These are phyloP conservation scores for Ustilago esculenta DNA, from an alignment of 1,284 basidiomycete species.

Conservation along the genomic window DNA sequence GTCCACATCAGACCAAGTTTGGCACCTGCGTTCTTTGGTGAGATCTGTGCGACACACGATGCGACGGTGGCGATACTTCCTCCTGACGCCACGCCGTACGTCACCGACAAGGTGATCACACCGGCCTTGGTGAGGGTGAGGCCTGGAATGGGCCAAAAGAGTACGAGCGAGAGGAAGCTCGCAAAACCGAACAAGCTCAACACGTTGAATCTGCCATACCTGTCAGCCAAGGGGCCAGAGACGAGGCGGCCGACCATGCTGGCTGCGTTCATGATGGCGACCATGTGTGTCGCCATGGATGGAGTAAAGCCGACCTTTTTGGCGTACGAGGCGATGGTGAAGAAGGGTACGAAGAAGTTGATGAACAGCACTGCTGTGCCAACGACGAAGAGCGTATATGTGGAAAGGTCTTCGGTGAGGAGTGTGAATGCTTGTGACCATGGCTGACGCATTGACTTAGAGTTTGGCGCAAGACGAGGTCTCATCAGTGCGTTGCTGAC, in stretches of 20 bases:
- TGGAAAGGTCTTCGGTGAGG: conserved; percentile 15
- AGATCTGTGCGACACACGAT: conserved; percentile 37
- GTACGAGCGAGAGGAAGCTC: conserved; percentile 19
- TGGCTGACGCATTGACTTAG: conserved; percentile 10
- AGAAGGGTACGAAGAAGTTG: conserved; percentile 51
- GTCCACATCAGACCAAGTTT: conserved; percentile 39
- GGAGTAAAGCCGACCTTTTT: conserved; percentile 24
- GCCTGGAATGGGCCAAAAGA: conserved; percentile 43
- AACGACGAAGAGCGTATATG: conserved; percentile 36
- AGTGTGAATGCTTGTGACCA: conserved; percentile 28
- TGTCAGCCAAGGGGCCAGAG: conserved; percentile 32
- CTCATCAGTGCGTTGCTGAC: conserved; percentile 34
- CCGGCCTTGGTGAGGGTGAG: conserved; percentile 40
- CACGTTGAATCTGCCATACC: conserved; percentile 42
- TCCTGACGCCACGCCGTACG: conserved; percentile 35
- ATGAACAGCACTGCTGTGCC: conserved; percentile 36
- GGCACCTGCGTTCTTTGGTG: conserved; percentile 19
- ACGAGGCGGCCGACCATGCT: conserved; percentile 33
- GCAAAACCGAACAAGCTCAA: conserved; percentile 25
- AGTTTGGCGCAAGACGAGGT: conserved; percentile 24
- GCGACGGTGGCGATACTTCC: conserved; percentile 40
- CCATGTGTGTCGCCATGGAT: conserved; percentile 34
- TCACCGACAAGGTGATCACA: conserved; percentile 18
- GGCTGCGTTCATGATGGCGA: conserved; percentile 43
- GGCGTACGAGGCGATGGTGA: conserved; percentile 43